Percentiles rank a stretch among this genome's conserved stretches.
Evolutionary conservation across 225 moss, liverwort and hornwort species (phyloP).

Genomic region (Anthoceros angustus): DNA sequence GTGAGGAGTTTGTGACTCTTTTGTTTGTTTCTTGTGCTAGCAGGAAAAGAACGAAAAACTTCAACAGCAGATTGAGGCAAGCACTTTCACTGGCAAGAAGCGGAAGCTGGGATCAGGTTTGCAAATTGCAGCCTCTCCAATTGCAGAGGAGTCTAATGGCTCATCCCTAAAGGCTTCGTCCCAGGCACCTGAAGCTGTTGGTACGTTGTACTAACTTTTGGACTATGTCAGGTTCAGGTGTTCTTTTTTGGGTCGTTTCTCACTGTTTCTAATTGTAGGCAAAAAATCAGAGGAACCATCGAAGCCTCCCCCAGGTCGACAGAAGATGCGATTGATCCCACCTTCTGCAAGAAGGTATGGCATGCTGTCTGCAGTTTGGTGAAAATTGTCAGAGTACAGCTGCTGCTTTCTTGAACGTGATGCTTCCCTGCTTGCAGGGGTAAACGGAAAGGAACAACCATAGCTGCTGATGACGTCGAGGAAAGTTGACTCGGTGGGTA

Average conservation of each 20-base stretch:
- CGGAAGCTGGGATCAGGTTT: not conserved
- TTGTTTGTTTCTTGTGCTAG: not conserved
- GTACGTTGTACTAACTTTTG: too few relatives aligned
- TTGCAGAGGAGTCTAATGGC: not conserved
- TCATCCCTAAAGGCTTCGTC: not conserved
- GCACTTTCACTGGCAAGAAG: not conserved
- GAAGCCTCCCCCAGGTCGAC: not conserved
- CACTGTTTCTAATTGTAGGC: not conserved
- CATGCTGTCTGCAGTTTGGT: not conserved
- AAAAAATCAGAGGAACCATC: not conserved
- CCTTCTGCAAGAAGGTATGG: not conserved
- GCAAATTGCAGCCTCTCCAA: not conserved
- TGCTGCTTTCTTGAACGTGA: too few relatives aligned
- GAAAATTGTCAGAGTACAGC: too few relatives aligned
- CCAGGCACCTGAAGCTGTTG: too few relatives aligned
- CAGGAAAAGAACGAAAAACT: not conserved
- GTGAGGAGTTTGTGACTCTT: not conserved
- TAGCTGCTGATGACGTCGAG: not conserved
- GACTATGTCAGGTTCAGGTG: too few relatives aligned
- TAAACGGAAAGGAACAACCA: not conserved
- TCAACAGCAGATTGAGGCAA: constrained; percentile 2
- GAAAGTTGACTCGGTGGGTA: not conserved
- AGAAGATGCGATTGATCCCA: not conserved
- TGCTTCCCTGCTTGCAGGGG: not conserved
- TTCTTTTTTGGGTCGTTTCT: too few relatives aligned